phyloP scores from a whole-genome alignment of 1,284 basidiomycete genomes.

The Tylopilus orsonianus region DNA sequence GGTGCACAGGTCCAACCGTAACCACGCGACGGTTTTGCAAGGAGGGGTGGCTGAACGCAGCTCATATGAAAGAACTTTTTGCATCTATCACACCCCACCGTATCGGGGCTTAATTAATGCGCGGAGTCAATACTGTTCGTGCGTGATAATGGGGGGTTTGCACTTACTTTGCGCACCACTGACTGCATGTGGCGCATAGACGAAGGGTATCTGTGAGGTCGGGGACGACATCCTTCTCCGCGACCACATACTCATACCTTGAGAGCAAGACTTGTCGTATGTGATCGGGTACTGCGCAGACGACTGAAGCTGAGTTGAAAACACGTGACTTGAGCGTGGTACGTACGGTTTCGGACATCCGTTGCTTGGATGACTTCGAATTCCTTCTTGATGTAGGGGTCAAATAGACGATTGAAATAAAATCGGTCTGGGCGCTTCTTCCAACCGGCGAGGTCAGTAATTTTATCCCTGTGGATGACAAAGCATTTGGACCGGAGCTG shows the following conservation, averaged over 20 bases:
- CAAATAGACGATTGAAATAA: slow-evolving; percentile 92
- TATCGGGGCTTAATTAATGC: slow-evolving; percentile 64
- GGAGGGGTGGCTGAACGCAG: slow-evolving; percentile 91
- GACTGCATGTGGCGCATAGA: slow-evolving; percentile 80
- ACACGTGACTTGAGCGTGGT: slow-evolving; percentile 23
- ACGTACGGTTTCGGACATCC: slow-evolving; percentile 86
- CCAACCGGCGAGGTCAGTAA: slow-evolving; percentile 92
- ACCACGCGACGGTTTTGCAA: slow-evolving; percentile 93
- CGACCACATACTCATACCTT: slow-evolving; percentile 93
- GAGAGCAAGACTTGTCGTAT: slow-evolving; percentile 75
- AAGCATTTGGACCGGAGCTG: slow-evolving; percentile 90
- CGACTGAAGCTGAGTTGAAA: slow-evolving; percentile 17
- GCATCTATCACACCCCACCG: slow-evolving; percentile 93
- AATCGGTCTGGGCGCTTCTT: slow-evolving; percentile 94
- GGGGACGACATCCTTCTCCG: slow-evolving; percentile 89
- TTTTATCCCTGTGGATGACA: slow-evolving; percentile 92
- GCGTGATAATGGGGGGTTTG: slow-evolving; percentile 9
- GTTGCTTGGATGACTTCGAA: slow-evolving; percentile 92
- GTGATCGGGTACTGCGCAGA: slow-evolving; percentile 67
- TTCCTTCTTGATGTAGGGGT: slow-evolving; percentile 97
- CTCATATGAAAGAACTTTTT: slow-evolving; percentile 94
- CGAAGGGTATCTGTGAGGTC: slow-evolving; percentile 89
- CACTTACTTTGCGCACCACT: slow-evolving; percentile 86
- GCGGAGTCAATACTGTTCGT: slow-evolving; percentile 30
- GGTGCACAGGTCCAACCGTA: slow-evolving; percentile 98